Conservation (phyloP, 208 protist species). For the Wallacemonas rigidus region DNA sequence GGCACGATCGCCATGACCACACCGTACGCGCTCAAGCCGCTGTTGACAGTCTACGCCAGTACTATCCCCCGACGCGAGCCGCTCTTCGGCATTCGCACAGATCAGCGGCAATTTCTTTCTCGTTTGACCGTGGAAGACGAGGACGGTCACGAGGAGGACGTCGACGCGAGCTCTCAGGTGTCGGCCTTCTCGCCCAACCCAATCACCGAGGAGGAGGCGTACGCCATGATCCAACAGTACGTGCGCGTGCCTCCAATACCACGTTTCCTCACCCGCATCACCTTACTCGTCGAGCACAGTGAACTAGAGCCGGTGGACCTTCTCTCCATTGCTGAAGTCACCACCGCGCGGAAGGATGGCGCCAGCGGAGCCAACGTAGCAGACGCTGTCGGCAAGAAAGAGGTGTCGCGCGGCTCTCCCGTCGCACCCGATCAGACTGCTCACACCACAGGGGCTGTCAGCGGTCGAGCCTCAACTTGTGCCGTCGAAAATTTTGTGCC, state of each 20-base stretch:
- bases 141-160: background rate
- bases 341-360: slow-evolving; percentile 22
- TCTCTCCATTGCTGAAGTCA: slow-evolving; percentile 67
- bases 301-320: slow-evolving; percentile 63
- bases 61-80: slow-evolving; percentile 74
- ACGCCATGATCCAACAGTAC: slow-evolving; percentile 21
- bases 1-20: slow-evolving; percentile 29
- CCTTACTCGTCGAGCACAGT: slow-evolving; percentile 80
- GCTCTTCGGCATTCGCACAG: slow-evolving; percentile 45
- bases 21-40: slow-evolving; percentile 64
- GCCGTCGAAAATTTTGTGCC: background rate
- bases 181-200: slow-evolving; percentile 6
- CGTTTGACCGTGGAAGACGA: slow-evolving; percentile 5
- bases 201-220: slow-evolving; percentile 26
- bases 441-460: background rate
- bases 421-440: background rate
- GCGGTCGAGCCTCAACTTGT: background rate
- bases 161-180: slow-evolving; percentile 11
- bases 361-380: background rate
- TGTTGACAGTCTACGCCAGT: slow-evolving; percentile 75
- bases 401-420: too few relatives aligned
- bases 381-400: too few relatives aligned
- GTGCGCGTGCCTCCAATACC: slow-evolving; percentile 56
- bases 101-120: slow-evolving; percentile 9
- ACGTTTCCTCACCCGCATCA: slow-evolving; percentile 75